Evolutionary conservation across 495 filamentous ascomycete species (phyloP), one percentile per base, ranked within the genome.

Genomic region (Aspergillus heteromorphus): DNA sequence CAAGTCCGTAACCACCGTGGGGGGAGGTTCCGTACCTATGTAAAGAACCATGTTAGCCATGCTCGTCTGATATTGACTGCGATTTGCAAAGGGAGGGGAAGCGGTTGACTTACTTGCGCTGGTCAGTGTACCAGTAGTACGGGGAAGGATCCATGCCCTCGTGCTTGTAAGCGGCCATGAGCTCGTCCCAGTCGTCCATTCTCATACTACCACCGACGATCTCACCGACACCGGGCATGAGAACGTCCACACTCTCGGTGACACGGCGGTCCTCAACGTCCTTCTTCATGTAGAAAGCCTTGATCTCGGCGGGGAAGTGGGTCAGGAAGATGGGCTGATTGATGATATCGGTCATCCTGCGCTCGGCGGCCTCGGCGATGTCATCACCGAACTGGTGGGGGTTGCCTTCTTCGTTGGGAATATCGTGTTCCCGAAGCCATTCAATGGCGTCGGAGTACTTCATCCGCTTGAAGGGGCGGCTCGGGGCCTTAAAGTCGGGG

Each of bases 281-380:
- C 73, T 91, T 95, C 79, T 90, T 89, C 93, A 99, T 99, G 76
- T 99, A 99, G 73, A 99, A 99, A 4, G 93, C 89, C 81, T 99
- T 99, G 80, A 99, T 95, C 72, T 92, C 88, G 30, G 86, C 87
- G 1, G 93, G 93, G 82, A 99, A 99, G 73, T 96, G 90, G 5
- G 92, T 97, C 14, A 99, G 78, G 77, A 99, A 90, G 70, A 99
- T 96, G 31, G 93, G 93, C 52, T 83, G 73, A 81, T 91, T 91
- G 76, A 99, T 95, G 54, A 86, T 87, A 63, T 97, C 93, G 10
- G 92, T 97, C 95, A 99, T 99, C 64, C 78, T 83, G 56, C 93
- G 86, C 80, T 99, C 93, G 1, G 93, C 95, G 5, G 93, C 93
- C 73, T 99, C 93, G 36, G 95, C 95, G 57, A 99, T 99, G 66